Percentiles rank a stretch among this genome's conserved stretches.
phyloP scores from a whole-genome alignment of 768 basidiomycete genomes.

The Trametes cinnabarina region DNA sequence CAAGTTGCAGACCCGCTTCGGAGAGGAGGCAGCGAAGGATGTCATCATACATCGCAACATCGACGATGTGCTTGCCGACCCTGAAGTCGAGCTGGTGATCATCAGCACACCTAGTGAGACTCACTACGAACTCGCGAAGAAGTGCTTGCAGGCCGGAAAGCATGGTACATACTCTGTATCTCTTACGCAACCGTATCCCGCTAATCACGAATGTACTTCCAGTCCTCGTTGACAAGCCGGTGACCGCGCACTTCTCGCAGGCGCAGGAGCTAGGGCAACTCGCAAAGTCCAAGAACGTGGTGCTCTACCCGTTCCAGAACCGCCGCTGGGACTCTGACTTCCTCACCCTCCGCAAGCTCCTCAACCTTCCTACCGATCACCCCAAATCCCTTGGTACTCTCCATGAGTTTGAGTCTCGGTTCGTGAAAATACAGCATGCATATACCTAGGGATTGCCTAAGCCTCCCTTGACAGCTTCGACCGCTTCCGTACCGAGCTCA shows the following conservation, averaged over 20 bases:
- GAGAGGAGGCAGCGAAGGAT: conserved; percentile 40
- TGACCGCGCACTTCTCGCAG: conserved; percentile 58
- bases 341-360: conserved; percentile 58
- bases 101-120: conserved; percentile 74
- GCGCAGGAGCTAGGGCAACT: conserved; percentile 59
- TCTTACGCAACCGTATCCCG: not conserved
- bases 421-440: no score
- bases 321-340: conserved; percentile 80
- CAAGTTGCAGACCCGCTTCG: conserved; percentile 65
- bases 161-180: conserved; percentile 48
- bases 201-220: not conserved
- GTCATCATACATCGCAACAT: conserved; percentile 57
- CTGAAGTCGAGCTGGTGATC: conserved; percentile 64
- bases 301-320: conserved; percentile 73
- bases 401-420: conserved; percentile 77
- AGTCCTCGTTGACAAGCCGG: conserved; percentile 83
- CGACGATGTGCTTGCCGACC: conserved; percentile 59
- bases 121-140: conserved; percentile 67
- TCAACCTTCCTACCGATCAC: conserved; percentile 51
- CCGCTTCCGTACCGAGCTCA: conserved; percentile 62
- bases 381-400: conserved; percentile 58
- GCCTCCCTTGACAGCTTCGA: conserved; percentile 53
- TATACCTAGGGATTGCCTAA: no score
- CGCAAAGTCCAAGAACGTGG: conserved; percentile 55
- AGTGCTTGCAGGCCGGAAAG: conserved; percentile 64